Base-by-base conservation (phyloP, 2,329 filamentous ascomycete species). In the Nothophaeocryptopus gaeumannii region DNA sequence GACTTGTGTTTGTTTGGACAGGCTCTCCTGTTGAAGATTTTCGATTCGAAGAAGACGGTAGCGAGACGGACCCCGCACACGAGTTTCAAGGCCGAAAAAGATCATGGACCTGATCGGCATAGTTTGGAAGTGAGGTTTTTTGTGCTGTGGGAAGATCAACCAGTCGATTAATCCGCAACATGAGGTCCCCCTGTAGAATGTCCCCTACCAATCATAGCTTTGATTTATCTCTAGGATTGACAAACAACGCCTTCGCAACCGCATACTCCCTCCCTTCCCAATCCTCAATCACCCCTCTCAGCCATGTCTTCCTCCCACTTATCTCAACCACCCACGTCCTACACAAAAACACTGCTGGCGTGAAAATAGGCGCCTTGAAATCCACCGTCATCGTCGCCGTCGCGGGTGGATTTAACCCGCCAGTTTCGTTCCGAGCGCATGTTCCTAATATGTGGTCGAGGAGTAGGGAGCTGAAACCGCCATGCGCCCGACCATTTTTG, bases 351-450 rank as follows among this genome's bases (percentile, higher is more conserved):
- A 63, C 49, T 12, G 50, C 45, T 5, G 60, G 60, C 20, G 57
- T 61, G 5, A 10, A 33, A 13, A 61, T 47, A 2, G 58, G 58
- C 13, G 47, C 50, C 39, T 58, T 54, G 31, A 61, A 63, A 16
- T 61, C 57, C 5, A 59, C 54, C 9, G 51, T 58, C 51, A 62
- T 44, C 5, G 45, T 53, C 30, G 59, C 61, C 12, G 61, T 61
- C 4, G 60, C 57, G 5, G 55, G 56, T 11, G 59, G 57, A 5
- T 41, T 41, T 11, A 29, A 20, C 5, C 5, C 9, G 7, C 15
- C 8, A 9, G 29, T 37, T 10, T 50, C 39, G 11, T 39, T 14
- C 9, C 47, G 10, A 30, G 58, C 54, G 11, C 35, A 30, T 4
- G 33, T 47, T 2, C 59, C 58, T n/a, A 39, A 41, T 0, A 59